Evolutionary conservation across 1,284 basidiomycete species (phyloP).

Genomic region (Leccinum subrobustum): DNA sequence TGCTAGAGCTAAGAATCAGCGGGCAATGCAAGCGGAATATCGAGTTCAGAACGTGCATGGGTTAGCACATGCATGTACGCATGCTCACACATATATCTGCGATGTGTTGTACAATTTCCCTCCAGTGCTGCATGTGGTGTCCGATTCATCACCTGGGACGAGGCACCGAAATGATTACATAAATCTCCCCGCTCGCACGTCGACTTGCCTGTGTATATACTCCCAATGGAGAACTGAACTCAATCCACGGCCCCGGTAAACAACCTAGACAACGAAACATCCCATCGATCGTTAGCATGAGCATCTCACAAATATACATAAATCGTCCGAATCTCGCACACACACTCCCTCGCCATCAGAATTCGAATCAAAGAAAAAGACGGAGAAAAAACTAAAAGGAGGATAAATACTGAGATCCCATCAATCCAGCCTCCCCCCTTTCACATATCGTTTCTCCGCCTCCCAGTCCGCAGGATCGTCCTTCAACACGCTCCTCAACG

Average conservation of each 20-base stretch:
- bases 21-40: too few relatives aligned
- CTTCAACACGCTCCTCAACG: conserved; percentile 11
- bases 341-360: not conserved
- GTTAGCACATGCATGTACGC: too few relatives aligned
- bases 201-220: too few relatives aligned
- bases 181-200: too few relatives aligned
- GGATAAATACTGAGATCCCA: not conserved
- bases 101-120: too few relatives aligned
- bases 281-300: not conserved
- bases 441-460: conserved; percentile 19
- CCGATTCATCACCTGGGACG: too few relatives aligned
- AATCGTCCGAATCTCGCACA: not conserved
- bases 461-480: conserved; percentile 19
- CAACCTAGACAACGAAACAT: not conserved
- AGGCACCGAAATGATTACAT: too few relatives aligned
- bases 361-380: not conserved
- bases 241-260: not conserved
- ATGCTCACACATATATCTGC: too few relatives aligned
- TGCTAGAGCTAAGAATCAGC: too few relatives aligned
- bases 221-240: too few relatives aligned
- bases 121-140: too few relatives aligned
- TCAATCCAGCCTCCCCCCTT: conserved; percentile 25
- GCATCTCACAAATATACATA: not conserved
- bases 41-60: too few relatives aligned
- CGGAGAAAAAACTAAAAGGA: not conserved